Evolutionary conservation across 2,329 filamentous ascomycete species (phyloP), one percentile per base, ranked within the genome.

Genomic region (Albifimbria verrucaria): DNA sequence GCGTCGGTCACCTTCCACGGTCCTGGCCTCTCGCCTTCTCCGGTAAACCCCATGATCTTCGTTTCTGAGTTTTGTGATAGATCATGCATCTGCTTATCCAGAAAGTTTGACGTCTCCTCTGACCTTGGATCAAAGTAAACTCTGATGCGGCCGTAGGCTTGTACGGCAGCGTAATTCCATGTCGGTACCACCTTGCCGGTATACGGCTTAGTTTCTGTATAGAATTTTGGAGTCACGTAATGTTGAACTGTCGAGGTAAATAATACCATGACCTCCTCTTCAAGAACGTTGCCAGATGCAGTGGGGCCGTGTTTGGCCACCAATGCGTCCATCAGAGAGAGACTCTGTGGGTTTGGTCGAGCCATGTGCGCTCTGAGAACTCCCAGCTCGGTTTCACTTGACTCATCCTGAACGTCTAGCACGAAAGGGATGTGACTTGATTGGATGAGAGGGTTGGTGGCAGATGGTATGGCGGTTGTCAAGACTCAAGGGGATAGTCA

Each of bases 191-290:
- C 82, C 57, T 86, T 86, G 4, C 75, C 82, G 0, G 77, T 81
- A 0, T 59, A 59, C 0, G 81, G 82, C 59, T 85, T 86, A 1
- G 82, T 85, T 54, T 80, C 73, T 11, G 66, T 70, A 68, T 86
- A 86, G 67, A 85, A 86, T 55, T 83, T 81, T 1, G 83, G 81
- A 0, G 82, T 84, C 3, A 86, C 75, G 59, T 86, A 86, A 63
- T 82, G 78, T 48, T 85, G 75, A 2, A 69, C 63, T 0, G 74
- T 70, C 0, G 69, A 73, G 32, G 74, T 84, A 71, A 86, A 86
- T 7, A 85, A 67, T 0, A 86, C 69, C 32, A 81, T 62, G 2
- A 85, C 80, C 57, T 85, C 81, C 36, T 79, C 56, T 32, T 68
- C 57, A 15, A 72, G 61, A 23, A 59, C 39, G 28, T 58, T 50